Conservation (phyloP, 352 stramenopile genomes). For the Phytophthora europaea region DNA sequence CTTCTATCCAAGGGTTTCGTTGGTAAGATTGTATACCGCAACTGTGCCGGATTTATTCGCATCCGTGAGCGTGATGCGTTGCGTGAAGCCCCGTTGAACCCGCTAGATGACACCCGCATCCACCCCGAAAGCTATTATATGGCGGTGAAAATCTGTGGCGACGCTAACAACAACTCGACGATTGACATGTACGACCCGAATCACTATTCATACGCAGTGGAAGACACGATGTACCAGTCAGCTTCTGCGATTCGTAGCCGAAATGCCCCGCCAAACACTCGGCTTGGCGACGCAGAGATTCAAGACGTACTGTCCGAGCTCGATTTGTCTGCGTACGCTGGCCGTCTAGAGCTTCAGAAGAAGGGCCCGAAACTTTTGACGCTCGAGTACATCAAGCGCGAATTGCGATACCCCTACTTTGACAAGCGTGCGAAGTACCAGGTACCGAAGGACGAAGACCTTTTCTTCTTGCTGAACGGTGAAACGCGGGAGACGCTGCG, state of each 20-base stretch:
- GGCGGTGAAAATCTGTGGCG: conserved; percentile 92
- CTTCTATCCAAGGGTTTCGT: conserved; percentile 86
- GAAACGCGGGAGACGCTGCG: conserved; percentile 86
- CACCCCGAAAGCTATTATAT: conserved; percentile 94
- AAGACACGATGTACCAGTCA: conserved; percentile 94
- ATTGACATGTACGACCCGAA: conserved; percentile 94
- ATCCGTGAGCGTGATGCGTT: conserved; percentile 89
- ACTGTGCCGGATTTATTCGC: conserved; percentile 88
- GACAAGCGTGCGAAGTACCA: conserved; percentile 90
- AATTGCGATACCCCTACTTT: conserved; percentile 92
- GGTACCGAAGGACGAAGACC: conserved; percentile 83
- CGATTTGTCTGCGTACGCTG: conserved; percentile 88
- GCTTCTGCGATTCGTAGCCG: conserved; percentile 82
- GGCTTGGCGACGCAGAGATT: conserved; percentile 83
- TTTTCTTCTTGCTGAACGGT: conserved; percentile 90
- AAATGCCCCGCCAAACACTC: conserved; percentile 61
- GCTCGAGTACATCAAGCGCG: conserved; percentile 91
- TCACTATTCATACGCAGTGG: conserved; percentile 91
- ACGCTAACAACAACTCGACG: conserved; percentile 93
- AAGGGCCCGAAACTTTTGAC: conserved; percentile 90
- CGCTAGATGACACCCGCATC: conserved; percentile 89
- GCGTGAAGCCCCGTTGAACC: conserved; percentile 87
- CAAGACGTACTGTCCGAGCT: conserved; percentile 89
- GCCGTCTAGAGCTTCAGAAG: conserved; percentile 89
- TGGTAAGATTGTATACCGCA: conserved; percentile 90